Base-by-base conservation (phyloP, 2,329 filamentous ascomycete species). In the Nakataea oryzae region DNA sequence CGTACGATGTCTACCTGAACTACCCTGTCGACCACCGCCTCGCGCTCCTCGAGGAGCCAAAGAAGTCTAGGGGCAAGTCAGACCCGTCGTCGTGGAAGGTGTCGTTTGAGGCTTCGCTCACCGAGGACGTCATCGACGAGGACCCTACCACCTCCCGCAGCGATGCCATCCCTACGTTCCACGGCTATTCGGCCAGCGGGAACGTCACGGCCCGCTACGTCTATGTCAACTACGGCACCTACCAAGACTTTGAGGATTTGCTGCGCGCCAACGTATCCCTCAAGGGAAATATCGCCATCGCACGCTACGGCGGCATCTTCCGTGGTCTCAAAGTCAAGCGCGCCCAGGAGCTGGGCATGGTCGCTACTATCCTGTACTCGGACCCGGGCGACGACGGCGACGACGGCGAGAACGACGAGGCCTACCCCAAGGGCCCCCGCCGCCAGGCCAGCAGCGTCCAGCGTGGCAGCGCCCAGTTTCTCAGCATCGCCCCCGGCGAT, bases 191-290 rank as follows among this genome's bases (percentile, higher is more conserved):
- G 4, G 92, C 92, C 5, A 93, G 81, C 64, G 93, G 93, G 30
- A 96, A 97, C 72, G 93, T 96, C 58, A 97, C 93, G 0, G 91
- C 86, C 3, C 84, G 86, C 17, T 95, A 90, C 66, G 90, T 96
- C 34, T 97, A 88, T 70, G 91, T 90, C 72, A 97, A 97, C 74
- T 96, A 95, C 70, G 93, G 93, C 61, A 95, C 90, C 0, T 96
- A 87, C 70, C 77, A 82, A 66, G 93, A 97, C 71, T 97, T 87
- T 66, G 88, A 95, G 68, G 91, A 96, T 66, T 80, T 97, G 17
- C 70, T 88, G 56, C 81, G 85, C 54, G 88, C 90, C 50, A 91
- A 91, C 66, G 75, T 97, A 63, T 86, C 83, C 63, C 76, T 97
- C 54, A 73, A 87, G 67, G 93, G 92, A 58, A 96, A 96, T 75